Base-by-base conservation (phyloP, 306 rosid species). In the Herpetospermum pedunculosum region DNA sequence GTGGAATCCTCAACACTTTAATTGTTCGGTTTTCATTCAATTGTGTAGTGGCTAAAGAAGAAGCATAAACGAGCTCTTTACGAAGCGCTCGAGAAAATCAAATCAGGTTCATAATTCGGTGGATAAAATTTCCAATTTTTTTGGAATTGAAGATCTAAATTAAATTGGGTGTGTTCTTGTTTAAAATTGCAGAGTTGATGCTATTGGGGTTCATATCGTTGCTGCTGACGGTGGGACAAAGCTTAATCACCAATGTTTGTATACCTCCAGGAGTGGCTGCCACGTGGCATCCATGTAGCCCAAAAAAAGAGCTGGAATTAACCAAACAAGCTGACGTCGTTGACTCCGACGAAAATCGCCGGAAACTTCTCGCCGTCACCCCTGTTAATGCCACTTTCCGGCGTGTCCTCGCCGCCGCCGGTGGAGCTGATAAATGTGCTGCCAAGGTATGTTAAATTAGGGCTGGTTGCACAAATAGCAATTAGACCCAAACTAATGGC, bases 21-120 rank as follows among this genome's bases (percentile, higher is more conserved):
- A n/a, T n/a, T n/a, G n/a, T n/a, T n/a, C n/a, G n/a, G n/a, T n/a
- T n/a, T n/a, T n/a, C n/a, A n/a, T n/a, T n/a, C n/a, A n/a, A n/a
- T n/a, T n/a, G n/a, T n/a, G n/a, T n/a, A 93, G 97, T 93, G 97
- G 96, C 30, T 93, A 70, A 93, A 87, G 90, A 93, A 83, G 84
- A 90, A 86, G 70, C 89, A 86, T 67, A 91, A 87, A 79, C 84
- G 86, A 48, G 93, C 93, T 44, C 80, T 93, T 0, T 82, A 50
- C 21, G 96, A 89, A 77, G 80, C 96, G 6, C 83, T 89, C 1
- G 92, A 87, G 76, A 87, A 89, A 86, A 81, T 91, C 73, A 93
- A 93, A 85, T 87, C 98, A 44, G n/a, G n/a, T n/a, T n/a, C n/a
- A n/a, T n/a, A n/a, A n/a, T n/a, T n/a, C n/a, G n/a, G n/a, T n/a